Evolutionary conservation across 139 green algal species (phyloP).

Genomic region (Chlamydomonas incerta): DNA sequence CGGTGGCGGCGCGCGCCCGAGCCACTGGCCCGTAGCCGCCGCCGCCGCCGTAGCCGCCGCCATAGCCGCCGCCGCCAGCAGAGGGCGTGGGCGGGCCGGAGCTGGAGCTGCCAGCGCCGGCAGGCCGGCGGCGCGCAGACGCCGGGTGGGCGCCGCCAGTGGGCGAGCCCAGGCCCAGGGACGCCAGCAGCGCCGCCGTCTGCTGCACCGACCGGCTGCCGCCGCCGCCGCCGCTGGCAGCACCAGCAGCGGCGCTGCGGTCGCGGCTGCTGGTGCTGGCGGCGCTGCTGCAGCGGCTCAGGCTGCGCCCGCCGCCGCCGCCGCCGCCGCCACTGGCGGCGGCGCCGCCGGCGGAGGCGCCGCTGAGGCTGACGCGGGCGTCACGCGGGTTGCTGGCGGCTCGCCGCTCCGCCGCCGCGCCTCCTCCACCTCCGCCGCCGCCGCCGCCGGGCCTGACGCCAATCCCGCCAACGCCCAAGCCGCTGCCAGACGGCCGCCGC

Average conservation of each 20-base stretch:
- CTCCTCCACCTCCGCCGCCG: neutral
- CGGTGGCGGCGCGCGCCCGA: neutral
- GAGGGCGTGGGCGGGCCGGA: neutral
- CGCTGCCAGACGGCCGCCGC: too few relatives aligned
- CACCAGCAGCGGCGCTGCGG: neutral
- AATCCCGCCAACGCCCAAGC: neutral
- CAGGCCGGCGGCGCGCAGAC: neutral
- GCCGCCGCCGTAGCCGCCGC: neutral
- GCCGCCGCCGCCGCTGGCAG: neutral
- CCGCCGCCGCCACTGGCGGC: neutral
- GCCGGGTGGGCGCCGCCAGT: neutral
- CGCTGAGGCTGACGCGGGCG: neutral
- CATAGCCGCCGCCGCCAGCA: neutral
- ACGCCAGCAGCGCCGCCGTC: neutral
- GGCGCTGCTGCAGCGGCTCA: constrained; percentile 32
- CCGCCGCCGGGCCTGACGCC: neutral
- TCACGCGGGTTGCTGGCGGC: constrained; percentile 24
- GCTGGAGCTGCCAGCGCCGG: neutral
- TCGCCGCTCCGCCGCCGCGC: neutral
- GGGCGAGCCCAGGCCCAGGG: neutral
- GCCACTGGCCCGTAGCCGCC: neutral
- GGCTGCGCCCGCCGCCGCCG: neutral
- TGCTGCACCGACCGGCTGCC: neutral
- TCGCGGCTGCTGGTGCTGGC: neutral
- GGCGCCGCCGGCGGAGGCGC: neutral